These are phyloP conservation scores for Thelephora ganbajun DNA, from an alignment of 768 basidiomycete genomes.

Conservation along the genomic window DNA sequence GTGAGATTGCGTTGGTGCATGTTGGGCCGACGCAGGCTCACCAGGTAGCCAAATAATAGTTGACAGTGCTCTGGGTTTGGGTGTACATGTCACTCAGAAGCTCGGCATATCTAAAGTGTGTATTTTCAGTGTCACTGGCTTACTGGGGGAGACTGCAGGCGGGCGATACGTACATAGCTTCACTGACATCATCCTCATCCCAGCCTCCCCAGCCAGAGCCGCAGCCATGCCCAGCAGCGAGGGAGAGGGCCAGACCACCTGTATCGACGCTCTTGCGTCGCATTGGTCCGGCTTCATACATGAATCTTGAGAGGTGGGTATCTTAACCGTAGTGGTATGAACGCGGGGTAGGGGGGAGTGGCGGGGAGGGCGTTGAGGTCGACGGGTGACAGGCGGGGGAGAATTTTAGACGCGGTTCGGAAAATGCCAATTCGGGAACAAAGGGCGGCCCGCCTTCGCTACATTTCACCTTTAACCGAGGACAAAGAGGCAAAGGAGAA, in stretches of 20 bases:
- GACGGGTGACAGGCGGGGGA: too few species aligned
- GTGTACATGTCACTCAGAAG: slow-evolving; percentile 74
- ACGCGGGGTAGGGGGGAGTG: too few species aligned
- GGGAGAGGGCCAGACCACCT: slow-evolving; percentile 76
- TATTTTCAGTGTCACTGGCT: slow-evolving; percentile 7
- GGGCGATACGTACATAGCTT: slow-evolving; percentile 30
- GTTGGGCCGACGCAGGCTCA: slow-evolving; percentile 16
- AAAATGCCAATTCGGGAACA: too few species aligned
- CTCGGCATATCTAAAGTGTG: slow-evolving; percentile 50
- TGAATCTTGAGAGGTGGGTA: not conserved
- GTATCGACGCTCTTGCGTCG: slow-evolving; percentile 75
- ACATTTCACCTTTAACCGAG: too few species aligned
- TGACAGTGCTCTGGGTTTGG: slow-evolving; percentile 63
- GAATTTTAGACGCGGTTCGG: too few species aligned
- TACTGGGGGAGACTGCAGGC: slow-evolving; percentile 9
- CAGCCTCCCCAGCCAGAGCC: slow-evolving; percentile 63
- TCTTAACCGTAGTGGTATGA: too few species aligned
- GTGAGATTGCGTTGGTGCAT: not conserved
- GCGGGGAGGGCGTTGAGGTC: too few species aligned
- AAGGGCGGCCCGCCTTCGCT: too few species aligned
- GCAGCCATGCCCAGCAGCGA: slow-evolving; percentile 35
- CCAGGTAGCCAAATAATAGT: slow-evolving; percentile 30
- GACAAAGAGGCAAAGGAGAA: too few species aligned
- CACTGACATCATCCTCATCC: slow-evolving; percentile 32
- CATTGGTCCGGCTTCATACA: not conserved